Conservation (phyloP, 2,329 filamentous ascomycete species). For the Ophiostoma novo-ulmi region DNA sequence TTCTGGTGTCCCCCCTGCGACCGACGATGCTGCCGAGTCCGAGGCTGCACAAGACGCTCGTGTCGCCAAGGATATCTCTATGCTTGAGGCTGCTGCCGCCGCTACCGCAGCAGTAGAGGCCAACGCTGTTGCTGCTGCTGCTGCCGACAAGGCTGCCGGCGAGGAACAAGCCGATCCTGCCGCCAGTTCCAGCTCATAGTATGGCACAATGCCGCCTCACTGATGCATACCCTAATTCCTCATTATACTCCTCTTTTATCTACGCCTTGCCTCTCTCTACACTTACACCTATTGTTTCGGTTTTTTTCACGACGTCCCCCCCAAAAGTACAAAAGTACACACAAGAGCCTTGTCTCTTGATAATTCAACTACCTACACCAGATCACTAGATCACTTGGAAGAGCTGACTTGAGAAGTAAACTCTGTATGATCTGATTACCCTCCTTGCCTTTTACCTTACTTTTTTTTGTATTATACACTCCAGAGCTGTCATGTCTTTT, state of each 20-base stretch:
- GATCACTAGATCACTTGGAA: neutral
- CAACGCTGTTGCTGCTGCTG: constrained; percentile 10
- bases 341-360: neutral
- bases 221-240: neutral
- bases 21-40: neutral
- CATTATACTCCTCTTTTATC: neutral
- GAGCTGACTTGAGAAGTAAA: neutral
- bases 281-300: neutral
- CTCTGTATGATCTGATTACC: neutral
- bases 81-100: constrained; percentile 12
- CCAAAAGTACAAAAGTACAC: constrained; percentile 14
- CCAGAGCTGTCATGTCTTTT: constrained; percentile 11
- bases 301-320: neutral
- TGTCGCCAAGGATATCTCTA: neutral
- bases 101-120: constrained; percentile 19
- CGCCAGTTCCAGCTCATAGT: neutral
- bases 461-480: constrained; percentile 22
- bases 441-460: neutral
- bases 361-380: neutral
- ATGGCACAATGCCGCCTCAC: neutral
- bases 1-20: neutral
- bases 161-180: neutral
- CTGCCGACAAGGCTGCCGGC: constrained; percentile 2
- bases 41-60: neutral
- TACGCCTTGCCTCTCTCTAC: neutral